Evolutionary conservation across 1,139 yeast genomes (phyloP).

Genomic region (Lodderomyces orthopsilosis): DNA sequence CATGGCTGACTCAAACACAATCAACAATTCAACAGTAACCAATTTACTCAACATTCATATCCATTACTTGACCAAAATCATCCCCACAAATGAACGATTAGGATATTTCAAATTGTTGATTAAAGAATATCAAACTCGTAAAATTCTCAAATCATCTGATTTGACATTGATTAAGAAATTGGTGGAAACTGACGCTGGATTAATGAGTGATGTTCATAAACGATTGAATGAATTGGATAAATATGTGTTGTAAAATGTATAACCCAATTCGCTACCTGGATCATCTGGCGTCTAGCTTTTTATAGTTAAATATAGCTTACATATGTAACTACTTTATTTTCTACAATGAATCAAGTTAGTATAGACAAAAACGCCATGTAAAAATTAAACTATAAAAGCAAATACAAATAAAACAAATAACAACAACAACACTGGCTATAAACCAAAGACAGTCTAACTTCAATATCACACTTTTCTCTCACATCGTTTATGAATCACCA

Average conservation of each 20-base stretch:
- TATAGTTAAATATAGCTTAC: no score
- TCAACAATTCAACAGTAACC: conserved; percentile 3
- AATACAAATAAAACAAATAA: no score
- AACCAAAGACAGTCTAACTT: no score
- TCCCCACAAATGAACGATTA: conserved; percentile 7
- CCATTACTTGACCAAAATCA: conserved; percentile 5
- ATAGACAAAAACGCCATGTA: no score
- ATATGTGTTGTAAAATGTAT: background rate
- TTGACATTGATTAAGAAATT: conserved; percentile 7
- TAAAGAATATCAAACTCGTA: conserved; percentile 10
- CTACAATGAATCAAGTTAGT: no score
- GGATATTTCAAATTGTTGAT: conserved; percentile 7
- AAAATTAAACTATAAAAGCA: no score
- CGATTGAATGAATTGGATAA: conserved; percentile 2
- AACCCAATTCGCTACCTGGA: no score
- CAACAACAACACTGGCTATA: no score
- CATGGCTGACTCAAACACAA: conserved; percentile 9
- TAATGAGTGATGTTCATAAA: conserved; percentile 2
- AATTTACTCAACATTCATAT: conserved; percentile 6
- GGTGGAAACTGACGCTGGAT: conserved; percentile 1
- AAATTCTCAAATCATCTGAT: conserved; percentile 7
- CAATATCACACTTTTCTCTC: no score
- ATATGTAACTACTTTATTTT: no score
- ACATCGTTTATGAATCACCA: conserved; percentile 6
- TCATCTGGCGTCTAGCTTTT: no score